Evolutionary conservation across 179 eudicot species (phyloP).

Genomic region (Beta corolliflora): DNA sequence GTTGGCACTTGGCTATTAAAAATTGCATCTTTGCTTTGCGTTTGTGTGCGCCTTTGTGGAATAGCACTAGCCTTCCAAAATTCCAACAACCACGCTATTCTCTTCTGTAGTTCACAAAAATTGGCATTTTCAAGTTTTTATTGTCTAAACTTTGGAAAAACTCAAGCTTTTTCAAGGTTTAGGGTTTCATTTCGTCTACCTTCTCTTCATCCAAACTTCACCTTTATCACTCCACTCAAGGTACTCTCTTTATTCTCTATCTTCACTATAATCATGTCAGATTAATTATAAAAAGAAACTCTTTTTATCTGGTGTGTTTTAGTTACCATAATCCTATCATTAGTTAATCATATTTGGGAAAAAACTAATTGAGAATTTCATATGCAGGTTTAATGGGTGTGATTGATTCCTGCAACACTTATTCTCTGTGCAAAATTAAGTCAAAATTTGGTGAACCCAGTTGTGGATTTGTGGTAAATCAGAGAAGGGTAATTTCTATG

Average conservation of each 20-base stretch:
- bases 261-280: not conserved
- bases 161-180: constrained; percentile 21
- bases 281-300: not conserved
- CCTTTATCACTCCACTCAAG: constrained; percentile 3
- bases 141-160: not conserved
- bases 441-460: constrained; percentile 34
- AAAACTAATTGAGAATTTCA: constrained; percentile 10
- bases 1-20: not conserved
- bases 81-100: not conserved
- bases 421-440: constrained; percentile 41
- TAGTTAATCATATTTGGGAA: too few species aligned
- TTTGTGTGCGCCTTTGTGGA: not conserved
- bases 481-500: constrained; percentile 52
- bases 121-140: not conserved
- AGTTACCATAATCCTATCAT: not conserved
- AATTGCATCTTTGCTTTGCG: not conserved
- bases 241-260: constrained; percentile 2
- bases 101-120: not conserved
- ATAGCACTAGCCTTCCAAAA: not conserved
- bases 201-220: not conserved
- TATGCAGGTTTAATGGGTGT: constrained; percentile 61
- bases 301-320: not conserved
- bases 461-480: constrained; percentile 30
- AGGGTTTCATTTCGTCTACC: constrained; percentile 25
- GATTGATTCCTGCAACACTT: constrained; percentile 47